Evolutionary conservation across 2,329 filamentous ascomycete species (phyloP).

Genomic region (Penicillium fuscoglaucum): DNA sequence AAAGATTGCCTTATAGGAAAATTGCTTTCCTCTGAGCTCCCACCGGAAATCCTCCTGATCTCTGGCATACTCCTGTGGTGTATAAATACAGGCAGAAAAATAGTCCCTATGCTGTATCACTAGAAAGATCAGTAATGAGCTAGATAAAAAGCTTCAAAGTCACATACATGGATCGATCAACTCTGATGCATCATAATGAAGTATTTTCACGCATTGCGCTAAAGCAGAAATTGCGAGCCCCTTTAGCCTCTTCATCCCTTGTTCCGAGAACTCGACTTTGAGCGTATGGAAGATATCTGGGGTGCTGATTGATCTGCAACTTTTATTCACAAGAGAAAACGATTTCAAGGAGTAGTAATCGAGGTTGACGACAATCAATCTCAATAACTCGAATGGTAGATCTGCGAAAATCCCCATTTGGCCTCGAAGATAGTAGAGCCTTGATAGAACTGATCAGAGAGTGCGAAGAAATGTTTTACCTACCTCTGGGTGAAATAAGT

Average conservation of each 20-base stretch:
- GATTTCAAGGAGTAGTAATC: not conserved
- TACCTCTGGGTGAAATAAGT: not conserved
- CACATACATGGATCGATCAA: slow-evolving; percentile 1
- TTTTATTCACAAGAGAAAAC: not conserved
- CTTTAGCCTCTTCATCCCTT: not conserved
- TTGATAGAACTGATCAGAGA: not conserved
- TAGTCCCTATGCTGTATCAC: slow-evolving; percentile 1
- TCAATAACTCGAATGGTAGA: not conserved
- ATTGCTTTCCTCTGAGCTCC: not conserved
- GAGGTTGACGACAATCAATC: not conserved
- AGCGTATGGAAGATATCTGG: not conserved
- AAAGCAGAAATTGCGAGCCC: not conserved
- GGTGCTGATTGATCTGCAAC: not conserved
- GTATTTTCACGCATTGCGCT: not conserved
- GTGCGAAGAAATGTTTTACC: not conserved
- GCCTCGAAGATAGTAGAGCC: not conserved
- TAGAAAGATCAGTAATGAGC: not conserved
- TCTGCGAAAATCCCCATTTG: not conserved
- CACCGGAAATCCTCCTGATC: not conserved
- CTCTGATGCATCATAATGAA: not conserved
- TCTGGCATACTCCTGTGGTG: not conserved
- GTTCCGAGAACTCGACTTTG: not conserved
- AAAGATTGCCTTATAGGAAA: slow-evolving; percentile 1
- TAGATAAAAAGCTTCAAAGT: not conserved
- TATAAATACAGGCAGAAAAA: not conserved